Base-by-base conservation (phyloP, 1,139 yeast genomes). In the Saccharomyces hybrid region DNA sequence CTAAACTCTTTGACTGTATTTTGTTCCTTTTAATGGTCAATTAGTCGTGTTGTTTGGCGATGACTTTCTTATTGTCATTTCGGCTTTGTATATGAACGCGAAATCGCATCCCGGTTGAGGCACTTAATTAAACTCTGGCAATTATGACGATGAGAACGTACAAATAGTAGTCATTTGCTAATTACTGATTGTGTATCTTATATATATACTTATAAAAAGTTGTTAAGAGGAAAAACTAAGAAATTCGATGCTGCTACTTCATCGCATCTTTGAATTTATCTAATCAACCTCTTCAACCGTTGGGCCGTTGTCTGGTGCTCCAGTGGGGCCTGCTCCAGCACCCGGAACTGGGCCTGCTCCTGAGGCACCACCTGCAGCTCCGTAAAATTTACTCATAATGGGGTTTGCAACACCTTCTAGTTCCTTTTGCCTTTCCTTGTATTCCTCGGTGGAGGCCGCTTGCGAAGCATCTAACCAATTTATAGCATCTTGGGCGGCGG, bases 401-500 rank as follows among this genome's bases (percentile, higher is more conserved):
- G 88, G 88, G 68, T 83, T 83, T 53, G 85, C 85, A 64, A 80
- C 69, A 53, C 72, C 74, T 68, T 83, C 88, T 65, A 84, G 77
- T 66, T 83, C 87, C 76, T 83, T 83, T 69, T 81, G 83, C 69
- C 73, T 83, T 61, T 81, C 87, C 60, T 75, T 76, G 65, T 78
- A 86, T 71, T 91, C 98, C 66, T 90, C 97, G 60, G 85, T 81
- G 56, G 96, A 81, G 51, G 96, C 97, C 55, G 86, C 78, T 61
- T 86, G 91, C 64, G 83, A 85, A 71, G 88, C 88, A 71, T 90
- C 96, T 64, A 91, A 76, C 83, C 93, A 91, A 70, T 85, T 89
- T 63, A 85, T 76, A 49, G 91, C 80, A 71, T 88, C 96, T 73
- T 85, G 85, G 65, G 90, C 76, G 59, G 96, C 96, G 65, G 89